Evolutionary conservation across 371 early-diverging fungal genomes (phyloP), one percentile per base, ranked within the genome.

Genomic region (Lichtheimia hyalospora): DNA sequence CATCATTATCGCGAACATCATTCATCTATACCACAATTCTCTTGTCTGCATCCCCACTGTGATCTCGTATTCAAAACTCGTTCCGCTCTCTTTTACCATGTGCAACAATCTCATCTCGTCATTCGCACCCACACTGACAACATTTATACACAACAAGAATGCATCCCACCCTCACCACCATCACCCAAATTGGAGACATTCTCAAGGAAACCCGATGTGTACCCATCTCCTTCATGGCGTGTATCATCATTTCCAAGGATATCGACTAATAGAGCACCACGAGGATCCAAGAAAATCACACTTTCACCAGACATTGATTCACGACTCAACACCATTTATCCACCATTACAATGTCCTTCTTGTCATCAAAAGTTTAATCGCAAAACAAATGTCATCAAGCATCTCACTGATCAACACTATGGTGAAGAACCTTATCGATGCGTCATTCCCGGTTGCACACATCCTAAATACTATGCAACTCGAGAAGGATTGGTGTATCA

Each of bases 401-500:
- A 81, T 54, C 52, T 81, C 20, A 62, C 73, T 1, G 70, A 70
- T 43, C 64, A 57, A 5, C 81, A 81, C 52, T 50, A 62, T 13
- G 75, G 75, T 5, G 67, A 77, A 53, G 81, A 81, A 52, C 74
- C 75, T 7, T 81, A 77, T 57, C 73, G 72, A 5, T 76, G 80
- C 59, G 62, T 77, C n/a, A 73, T 71, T 60, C 60, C 65, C 1
- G 46, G 66, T 10, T 77, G 79, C 41, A 54, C 40, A 13, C 78
- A 82, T 56, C 74, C 77, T n/a, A 67, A 67, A 61, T 56, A 64
- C 10, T 79, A 77, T 61, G 72, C 77, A 5, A 77, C 79, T 15
- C 62, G 77, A 5, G 79, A 77, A 61, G 79, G 77, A 5, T 62
- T 82, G 8, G 68, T 78, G 15, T 79, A 77, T 61, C 82, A 82